These are phyloP conservation scores for Triticum aestivum DNA, from an alignment of 176 grass and related monocot genomes.

Conservation along the genomic window DNA sequence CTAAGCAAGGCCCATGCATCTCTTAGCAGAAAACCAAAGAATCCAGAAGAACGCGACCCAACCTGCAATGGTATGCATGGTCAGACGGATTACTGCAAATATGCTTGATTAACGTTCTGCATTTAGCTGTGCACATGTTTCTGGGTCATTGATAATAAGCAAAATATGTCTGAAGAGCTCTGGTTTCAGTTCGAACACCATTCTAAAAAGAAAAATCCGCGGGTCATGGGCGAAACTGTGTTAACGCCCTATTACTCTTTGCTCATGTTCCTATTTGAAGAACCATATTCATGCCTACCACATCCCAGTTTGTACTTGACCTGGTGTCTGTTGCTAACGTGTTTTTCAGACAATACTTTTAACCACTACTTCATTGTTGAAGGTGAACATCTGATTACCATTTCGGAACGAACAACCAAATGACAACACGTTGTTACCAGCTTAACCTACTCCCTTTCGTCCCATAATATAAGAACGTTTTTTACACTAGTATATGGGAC, in stretches of 20 bases:
- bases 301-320: neutral
- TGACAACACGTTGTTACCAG: neutral
- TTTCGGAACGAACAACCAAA: neutral
- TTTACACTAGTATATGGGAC: no score
- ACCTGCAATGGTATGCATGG: conserved; percentile 39
- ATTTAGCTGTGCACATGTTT: neutral
- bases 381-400: neutral
- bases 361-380: neutral
- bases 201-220: no score
- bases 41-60: conserved; percentile 76
- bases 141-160: no score
- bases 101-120: neutral
- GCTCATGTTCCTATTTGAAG: neutral
- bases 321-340: neutral
- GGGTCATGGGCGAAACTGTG: neutral
- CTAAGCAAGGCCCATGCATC: conserved; percentile 50
- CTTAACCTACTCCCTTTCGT: no score
- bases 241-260: neutral
- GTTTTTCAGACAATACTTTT: neutral
- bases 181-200: neutral
- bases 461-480: no score
- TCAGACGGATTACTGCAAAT: neutral
- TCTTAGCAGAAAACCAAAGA: conserved; percentile 46
- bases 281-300: neutral
- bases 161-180: neutral